phyloP scores from a whole-genome alignment of 441 rosid species.

The Adansonia madagascariensis region DNA sequence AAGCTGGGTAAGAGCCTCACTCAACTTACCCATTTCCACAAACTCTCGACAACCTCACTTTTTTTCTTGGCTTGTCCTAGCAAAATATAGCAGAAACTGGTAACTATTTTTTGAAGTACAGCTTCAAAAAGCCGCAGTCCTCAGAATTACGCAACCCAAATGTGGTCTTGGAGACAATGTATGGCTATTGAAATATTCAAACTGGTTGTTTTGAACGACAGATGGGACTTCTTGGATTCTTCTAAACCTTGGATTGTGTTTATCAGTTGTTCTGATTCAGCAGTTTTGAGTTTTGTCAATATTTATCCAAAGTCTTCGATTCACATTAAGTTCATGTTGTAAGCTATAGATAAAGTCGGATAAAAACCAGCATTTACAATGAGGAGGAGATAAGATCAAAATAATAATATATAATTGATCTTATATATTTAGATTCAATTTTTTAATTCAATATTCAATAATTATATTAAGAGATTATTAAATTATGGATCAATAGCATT shows the following conservation, averaged over 20 bases:
- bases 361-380: not conserved
- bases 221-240: slow-evolving; percentile 29
- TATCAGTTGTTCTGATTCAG: slow-evolving; percentile 43
- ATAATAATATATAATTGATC: not conserved
- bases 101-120: not conserved
- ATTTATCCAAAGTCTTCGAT: slow-evolving; percentile 24
- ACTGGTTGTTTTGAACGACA: slow-evolving; percentile 51
- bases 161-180: slow-evolving; percentile 20
- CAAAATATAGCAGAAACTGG: slow-evolving; percentile 10
- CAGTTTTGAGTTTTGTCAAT: slow-evolving; percentile 35
- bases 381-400: slow-evolving; percentile 4
- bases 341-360: slow-evolving; percentile 12
- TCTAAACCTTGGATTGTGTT: slow-evolving; percentile 13
- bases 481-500: not conserved
- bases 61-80: slow-evolving; percentile 6
- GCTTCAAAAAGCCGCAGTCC: not conserved
- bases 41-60: not conserved
- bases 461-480: not conserved
- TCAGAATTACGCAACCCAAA: slow-evolving; percentile 19
- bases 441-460: not conserved
- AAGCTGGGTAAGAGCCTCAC: slow-evolving; percentile 46
- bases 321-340: slow-evolving; percentile 18
- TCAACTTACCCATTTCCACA: slow-evolving; percentile 33
- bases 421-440: not conserved
- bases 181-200: slow-evolving; percentile 29